Percentiles rank a stretch among this genome's conserved stretches.
Conservation (phyloP, 805 yeast genomes). For the Osmozyma mogii region DNA sequence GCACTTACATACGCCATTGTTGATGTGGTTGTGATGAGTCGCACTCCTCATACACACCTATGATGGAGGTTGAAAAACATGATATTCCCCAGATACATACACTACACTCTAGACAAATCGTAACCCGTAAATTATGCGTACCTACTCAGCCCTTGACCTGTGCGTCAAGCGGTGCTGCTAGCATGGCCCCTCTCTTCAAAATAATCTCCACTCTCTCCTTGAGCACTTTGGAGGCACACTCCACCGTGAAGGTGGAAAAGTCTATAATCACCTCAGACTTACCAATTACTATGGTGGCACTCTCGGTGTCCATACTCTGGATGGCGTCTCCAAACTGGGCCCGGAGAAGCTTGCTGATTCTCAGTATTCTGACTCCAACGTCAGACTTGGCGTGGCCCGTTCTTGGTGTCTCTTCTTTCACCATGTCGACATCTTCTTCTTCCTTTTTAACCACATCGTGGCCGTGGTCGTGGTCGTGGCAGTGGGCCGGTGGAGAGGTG, state of each 20-base stretch:
- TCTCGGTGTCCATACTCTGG: constrained; percentile 25
- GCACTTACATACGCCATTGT: constrained; percentile 13
- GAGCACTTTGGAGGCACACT: constrained; percentile 65
- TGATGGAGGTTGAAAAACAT: not conserved
- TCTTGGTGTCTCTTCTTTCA: constrained; percentile 8
- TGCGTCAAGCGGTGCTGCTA: constrained; percentile 78
- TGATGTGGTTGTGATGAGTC: not conserved
- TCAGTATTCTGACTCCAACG: constrained; percentile 26
- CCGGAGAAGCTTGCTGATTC: constrained; percentile 54
- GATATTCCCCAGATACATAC: too few species aligned
- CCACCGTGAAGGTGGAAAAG: constrained; percentile 56
- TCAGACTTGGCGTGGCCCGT: constrained; percentile 21
- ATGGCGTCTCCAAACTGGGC: constrained; percentile 89
- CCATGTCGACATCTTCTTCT: constrained; percentile 3
- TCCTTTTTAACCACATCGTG: constrained; percentile 10
- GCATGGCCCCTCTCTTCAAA: constrained; percentile 63
- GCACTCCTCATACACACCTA: constrained; percentile 2
- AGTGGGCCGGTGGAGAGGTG: constrained; percentile 55
- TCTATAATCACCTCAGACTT: constrained; percentile 64
- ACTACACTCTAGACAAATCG: too few species aligned
- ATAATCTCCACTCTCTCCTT: constrained; percentile 79
- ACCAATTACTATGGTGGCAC: constrained; percentile 66
- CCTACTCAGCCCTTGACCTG: constrained; percentile 16
- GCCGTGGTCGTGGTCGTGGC: constrained; percentile 30
- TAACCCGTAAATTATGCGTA: too few species aligned